Conservation (phyloP, 768 basidiomycete genomes). For the Cystofilobasidium macerans region DNA sequence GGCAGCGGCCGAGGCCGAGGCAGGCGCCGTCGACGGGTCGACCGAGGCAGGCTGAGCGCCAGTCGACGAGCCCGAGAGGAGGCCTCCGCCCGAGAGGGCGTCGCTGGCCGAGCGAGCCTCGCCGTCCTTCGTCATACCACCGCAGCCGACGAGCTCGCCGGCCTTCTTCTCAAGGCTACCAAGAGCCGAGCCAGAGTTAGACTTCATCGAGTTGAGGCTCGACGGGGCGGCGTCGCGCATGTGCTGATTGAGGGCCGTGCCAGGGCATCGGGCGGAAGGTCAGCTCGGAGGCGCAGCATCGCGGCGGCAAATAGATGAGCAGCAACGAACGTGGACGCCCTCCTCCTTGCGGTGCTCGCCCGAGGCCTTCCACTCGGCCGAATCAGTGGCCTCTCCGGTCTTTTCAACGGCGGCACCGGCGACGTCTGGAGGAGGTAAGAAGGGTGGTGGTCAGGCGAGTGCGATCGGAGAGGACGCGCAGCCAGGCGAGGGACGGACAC, state of each 20-base stretch:
- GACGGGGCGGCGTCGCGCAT: constrained; percentile 6
- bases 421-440: background rate
- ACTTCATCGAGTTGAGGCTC: background rate
- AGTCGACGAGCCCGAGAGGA: background rate
- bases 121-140: constrained; percentile 9
- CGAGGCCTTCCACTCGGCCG: background rate
- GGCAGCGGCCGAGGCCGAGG: background rate
- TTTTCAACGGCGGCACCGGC: background rate
- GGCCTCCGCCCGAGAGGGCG: background rate
- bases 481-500: background rate
- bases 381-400: background rate
- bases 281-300: background rate
- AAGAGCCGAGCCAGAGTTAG: background rate
- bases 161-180: constrained; percentile 17
- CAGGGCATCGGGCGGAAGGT: background rate
- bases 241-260: background rate
- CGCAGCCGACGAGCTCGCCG: constrained; percentile 11
- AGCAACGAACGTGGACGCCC: constrained; percentile 5
- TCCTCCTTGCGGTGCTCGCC: constrained; percentile 11
- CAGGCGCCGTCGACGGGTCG: background rate
- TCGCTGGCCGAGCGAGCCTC: background rate
- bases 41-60: background rate
- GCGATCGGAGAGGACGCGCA: background rate
- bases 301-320: no score
- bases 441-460: background rate